Base-by-base conservation (phyloP, 2,329 filamentous ascomycete species). In the Orbilia quercus region DNA sequence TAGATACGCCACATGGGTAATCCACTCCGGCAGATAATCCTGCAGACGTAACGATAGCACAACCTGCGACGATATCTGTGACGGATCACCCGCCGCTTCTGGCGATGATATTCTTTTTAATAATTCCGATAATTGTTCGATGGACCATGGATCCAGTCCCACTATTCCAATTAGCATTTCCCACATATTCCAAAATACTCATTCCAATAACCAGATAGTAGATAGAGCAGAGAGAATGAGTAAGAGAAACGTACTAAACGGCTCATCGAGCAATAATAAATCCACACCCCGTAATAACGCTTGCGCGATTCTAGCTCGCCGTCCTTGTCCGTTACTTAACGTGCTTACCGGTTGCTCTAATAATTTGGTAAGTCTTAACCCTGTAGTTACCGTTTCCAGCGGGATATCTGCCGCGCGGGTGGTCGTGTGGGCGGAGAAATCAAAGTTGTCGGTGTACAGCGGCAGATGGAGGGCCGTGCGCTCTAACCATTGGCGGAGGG, bases 321-420 rank as follows among this genome's bases (percentile, higher is more conserved):
- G 85, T 5, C 91, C 94, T 81, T 99, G 95, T 0, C 95, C 95
- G 80, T 98, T 97, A 79, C 92, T 97, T 62, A 99, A 82, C 79
- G 95, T 96, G 22, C 91, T 87, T 6, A 98, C 91, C 0, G 94
- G 93, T 79, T 96, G 89, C 40, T 90, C 85, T 0, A 96, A 82
- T 48, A 98, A 83, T 7, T 85, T 82, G 0, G 84, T 82, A 12
- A 99, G 82, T 54, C 86, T 85, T 63, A 99, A 82, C 77, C 96
- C 89, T 5, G 79, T 79, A 14, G 92, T 85, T 0, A 96, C 87
- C 7, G 85, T 84, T 12, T 84, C 80, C 40, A 96, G 80, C 0
- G 87, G 80, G 80, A 76, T 22, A 82, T 77, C 45, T 88, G 84
- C 1, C 85, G 81, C 59, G 14, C 23, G 20, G 14, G 40, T 20